Conservation (phyloP, 306 rosid genomes). For the Fragaria vesca region DNA sequence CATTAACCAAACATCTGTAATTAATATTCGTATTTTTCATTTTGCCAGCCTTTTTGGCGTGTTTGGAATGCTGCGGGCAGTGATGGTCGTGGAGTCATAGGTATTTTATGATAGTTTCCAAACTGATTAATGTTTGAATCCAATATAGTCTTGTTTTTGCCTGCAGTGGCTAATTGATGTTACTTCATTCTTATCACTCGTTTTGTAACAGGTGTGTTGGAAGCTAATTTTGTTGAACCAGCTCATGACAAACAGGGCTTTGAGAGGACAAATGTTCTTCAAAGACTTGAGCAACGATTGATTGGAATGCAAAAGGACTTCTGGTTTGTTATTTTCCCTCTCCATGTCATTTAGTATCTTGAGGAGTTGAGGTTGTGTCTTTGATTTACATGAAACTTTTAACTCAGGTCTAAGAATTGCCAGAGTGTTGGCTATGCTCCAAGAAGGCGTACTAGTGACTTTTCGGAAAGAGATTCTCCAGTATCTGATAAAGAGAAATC, state of each 20-base stretch:
- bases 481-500: conserved; percentile 27
- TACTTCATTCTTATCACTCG: not conserved
- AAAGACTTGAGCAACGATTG: conserved; percentile 70
- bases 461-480: conserved; percentile 30
- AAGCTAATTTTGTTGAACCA: conserved; percentile 95
- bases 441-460: conserved; percentile 20
- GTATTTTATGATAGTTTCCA: conserved; percentile 28
- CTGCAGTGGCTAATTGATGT: not conserved
- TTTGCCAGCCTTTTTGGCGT: conserved; percentile 91
- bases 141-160: conserved; percentile 8
- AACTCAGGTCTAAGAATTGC: conserved; percentile 53
- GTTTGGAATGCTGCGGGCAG: conserved; percentile 98
- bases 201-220: conserved; percentile 69
- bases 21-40: not conserved
- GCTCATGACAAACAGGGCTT: conserved; percentile 97
- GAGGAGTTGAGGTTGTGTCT: not conserved
- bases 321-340: conserved; percentile 49
- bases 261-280: conserved; percentile 77
- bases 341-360: not conserved
- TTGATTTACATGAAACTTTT: not conserved
- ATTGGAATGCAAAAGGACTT: conserved; percentile 68
- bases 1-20: not conserved
- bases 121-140: not conserved
- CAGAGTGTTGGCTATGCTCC: conserved; percentile 76
- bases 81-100: conserved; percentile 94